Base-by-base conservation (phyloP, 2,329 filamentous ascomycete genomes). In the Fusarium odoratissimum region DNA sequence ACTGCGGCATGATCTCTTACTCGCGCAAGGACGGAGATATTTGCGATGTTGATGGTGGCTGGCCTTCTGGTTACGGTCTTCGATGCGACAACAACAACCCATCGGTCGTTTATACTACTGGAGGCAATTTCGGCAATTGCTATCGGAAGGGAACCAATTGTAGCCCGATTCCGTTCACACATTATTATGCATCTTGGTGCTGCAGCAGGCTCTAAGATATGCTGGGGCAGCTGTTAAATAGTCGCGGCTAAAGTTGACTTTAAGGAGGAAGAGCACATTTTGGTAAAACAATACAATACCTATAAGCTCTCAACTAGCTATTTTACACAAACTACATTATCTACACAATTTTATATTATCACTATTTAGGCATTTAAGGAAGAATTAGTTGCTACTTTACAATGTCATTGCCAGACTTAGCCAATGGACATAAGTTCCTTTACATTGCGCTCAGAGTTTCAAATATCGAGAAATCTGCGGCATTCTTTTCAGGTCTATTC, bases 171-270 rank as follows among this genome's bases (percentile, higher is more conserved):
- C 51, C 51, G 4, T 54, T 54, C 25, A 54, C 51, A 2, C 51
- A 54, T 14, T 54, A 41, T 9, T 40, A 54, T n/a, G 51, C 35
- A 13, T 54, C 51, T 38, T 54, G 51, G 51, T 54, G 51, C 25
- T 54, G 51, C 35, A 54, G 25, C 25, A 40, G 51, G 25, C 51
- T 54, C 35, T 54, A 7, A 6, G 23, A 8, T 6, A 21, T 28
- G 3, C 6, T 4, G 1, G 13, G 17, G 9, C 9, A n/a, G 12
- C 2, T 8, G 23, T 11, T 52, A 5, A 3, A 28, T 21, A 9
- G 17, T 12, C 2, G 12, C 9, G 31, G 8, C 6, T 2, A 0
- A 11, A 11, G n/a, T 52, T 8, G 31, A 16, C 9, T 8, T 33
- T 12, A 5, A 4, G 28, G 21, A 8, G 19, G 21, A 30, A 31